These are phyloP conservation scores for Auriscalpium vulgare DNA, from an alignment of 768 basidiomycete genomes.

Conservation along the genomic window DNA sequence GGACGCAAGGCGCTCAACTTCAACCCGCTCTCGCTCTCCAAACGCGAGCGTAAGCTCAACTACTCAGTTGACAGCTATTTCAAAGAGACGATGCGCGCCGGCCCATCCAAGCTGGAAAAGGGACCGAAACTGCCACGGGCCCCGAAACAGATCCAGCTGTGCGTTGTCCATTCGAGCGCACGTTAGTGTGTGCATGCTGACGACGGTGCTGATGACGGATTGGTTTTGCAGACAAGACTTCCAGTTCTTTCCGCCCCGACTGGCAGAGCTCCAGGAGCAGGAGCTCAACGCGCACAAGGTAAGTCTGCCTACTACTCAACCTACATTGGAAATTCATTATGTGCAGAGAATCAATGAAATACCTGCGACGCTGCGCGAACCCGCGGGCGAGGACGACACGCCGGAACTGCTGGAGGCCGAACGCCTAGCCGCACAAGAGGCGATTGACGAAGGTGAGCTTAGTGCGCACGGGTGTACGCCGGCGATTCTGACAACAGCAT, in stretches of 20 bases:
- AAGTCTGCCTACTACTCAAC: constrained; percentile 3
- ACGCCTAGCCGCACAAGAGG: constrained; percentile 67
- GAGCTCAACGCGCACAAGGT: constrained; percentile 81
- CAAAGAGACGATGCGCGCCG: constrained; percentile 81
- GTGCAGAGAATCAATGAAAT: constrained; percentile 60
- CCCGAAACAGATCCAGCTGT: constrained; percentile 85
- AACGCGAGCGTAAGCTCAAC: constrained; percentile 88
- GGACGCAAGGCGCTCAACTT: constrained; percentile 70
- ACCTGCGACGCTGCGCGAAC: constrained; percentile 52
- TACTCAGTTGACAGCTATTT: constrained; percentile 96
- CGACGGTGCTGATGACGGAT: not conserved
- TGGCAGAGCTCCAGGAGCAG: constrained; percentile 78
- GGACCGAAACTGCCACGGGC: constrained; percentile 76
- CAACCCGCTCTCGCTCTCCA: constrained; percentile 80
- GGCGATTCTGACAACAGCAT: not conserved
- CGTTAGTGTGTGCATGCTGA: constrained; percentile 1
- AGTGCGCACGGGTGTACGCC: not conserved
- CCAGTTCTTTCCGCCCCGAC: constrained; percentile 86
- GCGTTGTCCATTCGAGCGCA: constrained; percentile 18
- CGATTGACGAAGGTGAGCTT: constrained; percentile 73
- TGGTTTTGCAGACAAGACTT: constrained; percentile 67
- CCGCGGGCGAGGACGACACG: constrained; percentile 64
- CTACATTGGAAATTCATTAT: not conserved
- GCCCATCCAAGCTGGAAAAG: constrained; percentile 74
- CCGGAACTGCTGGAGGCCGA: constrained; percentile 83